Conservation (phyloP, 106 monocot species). For the Platanthera zijinensis region DNA sequence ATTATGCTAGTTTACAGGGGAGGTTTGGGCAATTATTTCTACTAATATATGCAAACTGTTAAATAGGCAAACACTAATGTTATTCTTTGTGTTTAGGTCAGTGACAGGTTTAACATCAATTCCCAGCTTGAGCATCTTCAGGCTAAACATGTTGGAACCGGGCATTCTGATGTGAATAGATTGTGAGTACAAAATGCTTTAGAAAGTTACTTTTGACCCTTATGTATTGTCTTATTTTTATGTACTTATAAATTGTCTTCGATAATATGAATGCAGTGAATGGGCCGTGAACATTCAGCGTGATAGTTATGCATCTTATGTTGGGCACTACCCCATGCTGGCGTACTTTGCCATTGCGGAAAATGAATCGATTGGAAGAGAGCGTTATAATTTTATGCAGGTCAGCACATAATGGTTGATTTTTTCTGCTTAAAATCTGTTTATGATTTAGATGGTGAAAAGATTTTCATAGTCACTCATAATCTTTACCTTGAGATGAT, state of each 20-base stretch:
- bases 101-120: constrained; percentile 84
- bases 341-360: constrained; percentile 76
- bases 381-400: constrained; percentile 93
- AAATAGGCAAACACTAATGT: neutral
- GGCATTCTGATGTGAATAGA: constrained; percentile 70
- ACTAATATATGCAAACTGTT: neutral
- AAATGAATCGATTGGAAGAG: constrained; percentile 88
- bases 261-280: constrained; percentile 33
- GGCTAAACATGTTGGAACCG: constrained; percentile 87
- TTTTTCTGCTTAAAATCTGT: neutral
- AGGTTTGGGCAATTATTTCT: too few relatives aligned
- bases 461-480: too few relatives aligned
- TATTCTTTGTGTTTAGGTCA: constrained; percentile 29
- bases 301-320: constrained; percentile 79
- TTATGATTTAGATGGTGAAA: neutral
- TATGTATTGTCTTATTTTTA: neutral
- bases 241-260: neutral
- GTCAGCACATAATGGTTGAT: constrained; percentile 5
- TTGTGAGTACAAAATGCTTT: constrained; percentile 31
- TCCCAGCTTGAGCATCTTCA: constrained; percentile 94
- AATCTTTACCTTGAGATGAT: too few relatives aligned
- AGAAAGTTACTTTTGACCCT: neutral
- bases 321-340: constrained; percentile 68
- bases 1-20: too few relatives aligned
- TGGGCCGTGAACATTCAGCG: constrained; percentile 82